Conservation (phyloP, 208 protist genomes). For the Tetramitus jugosus region DNA sequence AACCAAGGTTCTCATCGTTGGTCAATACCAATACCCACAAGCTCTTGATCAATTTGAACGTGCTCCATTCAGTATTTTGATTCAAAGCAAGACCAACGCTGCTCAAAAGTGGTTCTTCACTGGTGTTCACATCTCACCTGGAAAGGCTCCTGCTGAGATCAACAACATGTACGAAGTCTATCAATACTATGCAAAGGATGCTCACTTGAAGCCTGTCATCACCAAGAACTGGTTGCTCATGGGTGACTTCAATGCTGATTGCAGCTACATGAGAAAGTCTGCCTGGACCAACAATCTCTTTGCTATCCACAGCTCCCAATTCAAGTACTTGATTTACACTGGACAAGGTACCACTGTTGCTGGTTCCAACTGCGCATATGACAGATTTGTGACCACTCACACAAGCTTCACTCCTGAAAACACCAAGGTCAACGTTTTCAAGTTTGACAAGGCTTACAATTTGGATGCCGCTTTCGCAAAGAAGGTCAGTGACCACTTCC, state of each 20-base stretch:
- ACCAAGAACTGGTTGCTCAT: not conserved
- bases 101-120: not conserved
- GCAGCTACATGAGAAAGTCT: not conserved
- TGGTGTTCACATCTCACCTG: not conserved
- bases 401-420: not conserved
- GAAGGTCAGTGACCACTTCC: not conserved
- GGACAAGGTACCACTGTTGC: not conserved
- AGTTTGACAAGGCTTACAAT: not conserved
- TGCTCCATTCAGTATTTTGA: not conserved
- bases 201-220: not conserved
- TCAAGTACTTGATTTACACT: not conserved
- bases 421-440: too few relatives aligned
- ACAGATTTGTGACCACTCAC: not conserved
- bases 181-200: not conserved
- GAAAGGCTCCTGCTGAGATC: not conserved
- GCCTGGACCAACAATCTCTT: not conserved
- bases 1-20: not conserved
- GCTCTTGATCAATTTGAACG: constrained; percentile 2
- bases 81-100: not conserved
- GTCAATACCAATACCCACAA: not conserved
- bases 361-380: not conserved
- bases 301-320: not conserved
- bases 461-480: not conserved
- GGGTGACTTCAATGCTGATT: constrained; percentile 16
- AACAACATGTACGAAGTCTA: not conserved